Base-by-base conservation (phyloP, 805 yeast genomes). In the Torulaspora maleeae region DNA sequence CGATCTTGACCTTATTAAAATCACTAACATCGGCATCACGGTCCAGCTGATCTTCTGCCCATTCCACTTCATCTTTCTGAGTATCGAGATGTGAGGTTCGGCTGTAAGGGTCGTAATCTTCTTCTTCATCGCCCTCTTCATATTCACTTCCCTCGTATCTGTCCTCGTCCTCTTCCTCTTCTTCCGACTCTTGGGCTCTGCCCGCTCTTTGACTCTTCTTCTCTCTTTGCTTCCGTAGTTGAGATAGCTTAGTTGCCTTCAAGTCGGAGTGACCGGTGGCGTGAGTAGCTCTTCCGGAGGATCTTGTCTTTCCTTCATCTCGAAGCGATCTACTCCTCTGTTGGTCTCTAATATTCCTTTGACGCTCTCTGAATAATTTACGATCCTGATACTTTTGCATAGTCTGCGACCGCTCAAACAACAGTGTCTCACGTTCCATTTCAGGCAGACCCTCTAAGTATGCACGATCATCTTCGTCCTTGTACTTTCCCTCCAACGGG, bases 361-460 rank as follows among this genome's bases (percentile, higher is more conserved):
- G 83, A 67, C 98, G 83, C 61, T 87, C 83, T 24, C 86, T 88
- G 58, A 95, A 79, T 57, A 84, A 82, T 63, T 78, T 78, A 60
- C 88, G 80, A 68, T 93, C 98, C 48, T 86, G 82, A 67, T 74
- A 90, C 54, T 85, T 80, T 65, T 91, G 95, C 80, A 87, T 78
- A 50, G 86, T 95, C 67, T 89, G 96, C 7, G 87, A 79, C 67
- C 99, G 86, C 45, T 91, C 98, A 57, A 87, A 93, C 45, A 93
- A 75, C 45, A 89, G 79, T 55, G 85, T 82, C 71, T 93, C 99
- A 60, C 98, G 83, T 59, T 86, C 86, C 64, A 93, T 79, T 72
- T 93, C 99, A 45, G 91, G 95, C 81, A 93, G 76, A 0, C 73
- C 62, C 38, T 75, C 81, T 59, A 86, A 71, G 44, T 71, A 66